Base-by-base conservation (phyloP, 345 rosid genomes). In the Conringia planisiliqua region DNA sequence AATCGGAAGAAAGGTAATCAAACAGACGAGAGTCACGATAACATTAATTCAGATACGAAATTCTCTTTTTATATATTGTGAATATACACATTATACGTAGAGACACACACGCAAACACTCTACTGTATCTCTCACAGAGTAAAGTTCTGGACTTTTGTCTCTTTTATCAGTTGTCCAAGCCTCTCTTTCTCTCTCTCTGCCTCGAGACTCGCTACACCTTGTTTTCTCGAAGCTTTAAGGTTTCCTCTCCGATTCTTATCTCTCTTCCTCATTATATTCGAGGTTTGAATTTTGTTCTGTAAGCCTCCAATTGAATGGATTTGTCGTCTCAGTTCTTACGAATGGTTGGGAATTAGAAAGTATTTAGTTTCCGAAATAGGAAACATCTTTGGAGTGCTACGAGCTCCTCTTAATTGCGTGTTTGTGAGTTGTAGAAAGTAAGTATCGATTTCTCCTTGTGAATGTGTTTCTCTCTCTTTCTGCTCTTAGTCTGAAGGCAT, bases 91-190 rank as follows among this genome's bases (percentile, higher is more conserved):
- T 40, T 14, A 4, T 24, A 43, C 38, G 38, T 30, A 30, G 4
- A 20, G 14, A 50, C 14, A 24, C 30, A 51, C 33, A 64, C 63
- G 54, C 63, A 62, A 30, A 30, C 27, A 4, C 59, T 47, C 39
- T 18, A 51, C 62, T 72, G 16, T 39, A 17, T 46, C 29, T 66
- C 64, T 55, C 58, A 5, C 76, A 40, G 4, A 52, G 18, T 13
- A 54, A 64, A 73, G 65, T 55, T 73, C 1, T 33, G 30, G 33
- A 40, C 71, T 38, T 32, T 62, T 48, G 65, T 52, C 35, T 51
- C 62, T 72, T 56, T 59, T 58, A 46, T 33, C 36, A 50, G 58
- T 46, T 46, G 58, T 24, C 36, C 30, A 56, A 17, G 8, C 26
- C 38, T 8, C 13, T 13, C 24, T 22, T 24, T 51, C 12, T 56